Evolutionary conservation across 805 yeast species (phyloP), one percentile per base, ranked within the genome.

Genomic region (Clavispora phyllophila): DNA sequence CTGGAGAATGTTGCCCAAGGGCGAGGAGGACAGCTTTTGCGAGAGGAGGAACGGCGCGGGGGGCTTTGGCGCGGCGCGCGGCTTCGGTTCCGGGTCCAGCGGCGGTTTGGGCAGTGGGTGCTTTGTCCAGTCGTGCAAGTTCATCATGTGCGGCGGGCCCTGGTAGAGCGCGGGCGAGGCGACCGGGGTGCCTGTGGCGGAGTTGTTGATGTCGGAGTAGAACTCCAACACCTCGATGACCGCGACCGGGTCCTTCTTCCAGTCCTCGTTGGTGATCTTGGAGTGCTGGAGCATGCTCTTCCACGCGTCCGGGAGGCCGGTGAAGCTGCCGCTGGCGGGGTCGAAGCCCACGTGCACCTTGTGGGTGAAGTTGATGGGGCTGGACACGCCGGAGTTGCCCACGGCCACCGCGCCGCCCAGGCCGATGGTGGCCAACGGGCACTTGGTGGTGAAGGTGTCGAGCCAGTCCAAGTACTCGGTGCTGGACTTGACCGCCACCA

Each of bases 361-460:
- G 61, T 95, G 99, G 9, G 96, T 88, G 62, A 91, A 91, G 62
- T 91, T 90, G 14, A 91, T 87, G 7, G 99, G 99, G 31, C 82
- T 82, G 3, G 97, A 89, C 9, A 93, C 96, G 8, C 67, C 72
- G 3, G 73, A 65, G 57, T 68, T 53, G 19, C 64, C 68, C 40
- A 47, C 37, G 20, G 52, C 44, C 2, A 54, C 39, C 4, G 48
- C 18, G 23, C 50, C 51, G 23, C 50, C 54, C 40, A 54, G 58
- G 37, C 65, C 68, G 34, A 65, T 65, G 38, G 61, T 62, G 19
- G 79, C 76, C 66, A 76, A 66, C 1, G 90, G 90, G 53, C 88
- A 83, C 60, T 82, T 82, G 13, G 87, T 78, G 45, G 83, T 80
- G 48, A 90, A 87, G 10, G 88, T 84, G 63, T 90, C 97, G 42